Evolutionary conservation across 2,329 filamentous ascomycete species (phyloP).

Genomic region (Chaetomiaceae sp.): DNA sequence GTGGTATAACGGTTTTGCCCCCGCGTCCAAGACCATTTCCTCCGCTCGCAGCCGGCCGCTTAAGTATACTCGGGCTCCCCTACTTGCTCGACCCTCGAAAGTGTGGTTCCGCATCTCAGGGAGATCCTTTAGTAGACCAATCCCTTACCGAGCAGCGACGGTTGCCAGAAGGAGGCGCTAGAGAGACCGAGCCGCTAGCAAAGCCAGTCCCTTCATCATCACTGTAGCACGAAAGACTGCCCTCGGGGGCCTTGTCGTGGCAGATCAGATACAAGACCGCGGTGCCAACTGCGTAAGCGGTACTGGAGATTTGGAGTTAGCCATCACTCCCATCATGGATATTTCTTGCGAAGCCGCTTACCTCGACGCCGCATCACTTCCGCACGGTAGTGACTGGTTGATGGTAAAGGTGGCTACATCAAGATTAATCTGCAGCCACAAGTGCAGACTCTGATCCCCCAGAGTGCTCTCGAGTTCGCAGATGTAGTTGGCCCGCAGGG

Average conservation of each 20-base stretch:
- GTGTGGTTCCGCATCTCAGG: too few species aligned
- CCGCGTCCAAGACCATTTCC: too few species aligned
- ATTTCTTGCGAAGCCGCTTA: not conserved
- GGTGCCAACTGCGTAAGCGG: conserved; percentile 8
- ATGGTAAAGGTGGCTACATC: conserved; percentile 15
- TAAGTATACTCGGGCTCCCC: too few species aligned
- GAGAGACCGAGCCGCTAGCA: not conserved
- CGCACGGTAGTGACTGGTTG: conserved; percentile 12
- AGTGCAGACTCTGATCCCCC: conserved; percentile 5
- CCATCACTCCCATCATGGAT: too few species aligned
- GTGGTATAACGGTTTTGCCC: too few species aligned
- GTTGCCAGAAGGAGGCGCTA: too few species aligned
- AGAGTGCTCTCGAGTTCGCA: conserved; percentile 19
- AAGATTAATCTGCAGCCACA: conserved; percentile 22
- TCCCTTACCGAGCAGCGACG: too few species aligned
- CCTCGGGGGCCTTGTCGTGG: not conserved
- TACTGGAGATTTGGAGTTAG: not conserved
- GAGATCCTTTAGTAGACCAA: too few species aligned
- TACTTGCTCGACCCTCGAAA: too few species aligned
- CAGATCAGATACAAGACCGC: conserved; percentile 11
- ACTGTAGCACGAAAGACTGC: not conserved
- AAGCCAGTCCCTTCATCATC: not conserved
- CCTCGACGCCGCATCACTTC: not conserved
- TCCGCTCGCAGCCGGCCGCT: too few species aligned
- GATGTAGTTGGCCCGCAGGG: conserved; percentile 16